Evolutionary conservation across 163 green algal genomes (phyloP), one percentile per base, ranked within the genome.

Genomic region (Chlorella variabilis): DNA sequence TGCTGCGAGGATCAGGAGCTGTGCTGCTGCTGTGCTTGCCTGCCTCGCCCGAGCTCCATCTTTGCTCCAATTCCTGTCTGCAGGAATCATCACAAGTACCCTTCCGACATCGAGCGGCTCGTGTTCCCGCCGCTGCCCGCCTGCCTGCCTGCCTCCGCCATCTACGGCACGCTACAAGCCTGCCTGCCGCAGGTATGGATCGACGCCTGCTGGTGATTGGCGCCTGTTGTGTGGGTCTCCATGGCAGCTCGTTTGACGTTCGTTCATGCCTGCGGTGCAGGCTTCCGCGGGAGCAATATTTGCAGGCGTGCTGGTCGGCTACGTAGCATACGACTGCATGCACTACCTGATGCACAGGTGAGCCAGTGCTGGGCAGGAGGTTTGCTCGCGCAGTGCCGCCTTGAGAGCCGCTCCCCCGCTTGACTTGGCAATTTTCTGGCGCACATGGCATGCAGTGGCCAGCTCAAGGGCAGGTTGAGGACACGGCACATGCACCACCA

Each of bases 271-370:
- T 54, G 45, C 45, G 11, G 45, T 42, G 41, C 6, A 61, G 41
- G 83, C 36, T 18, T 39, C 15, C 3, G 83, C 80, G 3, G 27
- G 61, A 45, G 58, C 80, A 3, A 13, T 88, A 9, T 90, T 88
- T 65, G 56, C 68, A n/a, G 96, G 96, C n/a, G 91, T 95, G 51
- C 66, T 98, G 7, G 71, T 93, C 25, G 96, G 95, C 18, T 99
- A 99, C 75, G 85, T 98, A 5, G 75, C 81, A 25, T 98, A 99
- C 83, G 96, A 99, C 84, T 92, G 88, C 77, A 82, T 92, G 33
- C 96, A 99, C 75, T 99, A 96, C 84, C 82, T 84, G 41, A 86
- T 97, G 29, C 96, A 99, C 82, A 91, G 94, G 73, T 70, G 56
- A 13, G 56, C 2, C 15, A 38, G 11, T 31, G 27, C 8, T 2